phyloP scores from a whole-genome alignment of 805 yeast genomes.

The Hyphopichia homilentoma region DNA sequence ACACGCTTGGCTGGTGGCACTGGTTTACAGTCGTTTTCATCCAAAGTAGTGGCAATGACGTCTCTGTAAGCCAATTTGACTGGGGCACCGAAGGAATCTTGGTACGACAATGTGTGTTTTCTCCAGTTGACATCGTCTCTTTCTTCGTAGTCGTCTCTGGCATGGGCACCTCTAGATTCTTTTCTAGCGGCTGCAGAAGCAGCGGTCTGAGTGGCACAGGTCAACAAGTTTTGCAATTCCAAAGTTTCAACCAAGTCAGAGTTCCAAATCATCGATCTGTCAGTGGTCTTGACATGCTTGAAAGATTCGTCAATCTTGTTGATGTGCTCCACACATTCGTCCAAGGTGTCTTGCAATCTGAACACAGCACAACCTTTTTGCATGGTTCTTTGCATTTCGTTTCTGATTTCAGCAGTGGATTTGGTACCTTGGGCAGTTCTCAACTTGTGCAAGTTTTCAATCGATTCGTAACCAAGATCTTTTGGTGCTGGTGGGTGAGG shows the following conservation, averaged over 20 bases:
- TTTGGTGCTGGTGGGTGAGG: conserved; percentile 81
- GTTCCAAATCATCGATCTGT: conserved; percentile 98
- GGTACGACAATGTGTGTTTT: conserved; percentile 97
- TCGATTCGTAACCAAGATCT: conserved; percentile 84
- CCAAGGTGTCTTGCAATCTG: conserved; percentile 89
- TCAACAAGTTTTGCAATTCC: conserved; percentile 92
- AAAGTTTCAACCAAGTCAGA: conserved; percentile 94
- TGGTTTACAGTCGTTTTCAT: conserved; percentile 87
- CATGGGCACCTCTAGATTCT: conserved; percentile 99
- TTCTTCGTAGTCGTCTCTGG: conserved; percentile 94
- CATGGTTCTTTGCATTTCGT: conserved; percentile 93
- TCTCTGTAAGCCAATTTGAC: conserved; percentile 80
- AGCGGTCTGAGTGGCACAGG: conserved; percentile 97
- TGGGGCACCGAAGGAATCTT: conserved; percentile 62
- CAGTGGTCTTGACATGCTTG: conserved; percentile 77
- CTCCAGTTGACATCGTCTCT: conserved; percentile 97
- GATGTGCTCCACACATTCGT: conserved; percentile 84
- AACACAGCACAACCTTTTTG: conserved; percentile 96
- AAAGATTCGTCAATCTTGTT: conserved; percentile 70
- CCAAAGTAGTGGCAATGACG: conserved; percentile 80
- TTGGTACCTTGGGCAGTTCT: conserved; percentile 82
- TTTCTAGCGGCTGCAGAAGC: conserved; percentile 89
- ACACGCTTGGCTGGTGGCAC: conserved; percentile 98
- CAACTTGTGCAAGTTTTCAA: conserved; percentile 83
- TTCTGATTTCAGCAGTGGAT: conserved; percentile 84